Conservation (phyloP, 805 yeast species). For the Kodamaea hsintzibuensis region DNA sequence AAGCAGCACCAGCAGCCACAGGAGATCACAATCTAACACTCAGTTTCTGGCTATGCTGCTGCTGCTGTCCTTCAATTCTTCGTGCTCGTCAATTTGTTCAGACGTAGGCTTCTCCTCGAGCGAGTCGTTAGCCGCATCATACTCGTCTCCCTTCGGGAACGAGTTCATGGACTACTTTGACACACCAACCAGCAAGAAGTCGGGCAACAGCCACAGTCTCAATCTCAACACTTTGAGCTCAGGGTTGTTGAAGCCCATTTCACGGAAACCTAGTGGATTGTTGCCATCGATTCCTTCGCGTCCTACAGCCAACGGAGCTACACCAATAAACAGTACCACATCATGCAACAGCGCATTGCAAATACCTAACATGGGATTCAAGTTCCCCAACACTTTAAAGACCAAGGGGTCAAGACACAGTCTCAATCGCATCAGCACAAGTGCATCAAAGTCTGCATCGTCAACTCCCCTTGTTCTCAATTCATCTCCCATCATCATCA, state of each 20-base stretch:
- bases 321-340: background rate
- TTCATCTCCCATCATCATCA: slow-evolving; percentile 33
- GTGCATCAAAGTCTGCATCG: slow-evolving; percentile 8
- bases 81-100: slow-evolving; percentile 27
- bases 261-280: slow-evolving; percentile 12
- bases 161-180: slow-evolving; percentile 29
- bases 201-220: slow-evolving; percentile 1
- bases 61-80: slow-evolving; percentile 24
- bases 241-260: slow-evolving; percentile 12
- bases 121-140: slow-evolving; percentile 31
- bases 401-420: slow-evolving; percentile 14
- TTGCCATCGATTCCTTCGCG: slow-evolving; percentile 3
- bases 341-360: background rate
- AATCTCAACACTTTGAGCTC: slow-evolving; percentile 5
- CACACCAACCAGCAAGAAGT: slow-evolving; percentile 12
- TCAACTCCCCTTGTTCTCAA: slow-evolving; percentile 12
- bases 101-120: slow-evolving; percentile 30
- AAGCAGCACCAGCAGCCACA: slow-evolving; percentile 1
- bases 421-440: slow-evolving; percentile 13
- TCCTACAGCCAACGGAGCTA: background rate
- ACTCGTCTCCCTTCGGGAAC: slow-evolving; percentile 22
- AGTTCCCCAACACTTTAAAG: slow-evolving; percentile 14
- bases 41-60: slow-evolving; percentile 7
- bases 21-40: slow-evolving; percentile 3
- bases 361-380: slow-evolving; percentile 9